Conservation (phyloP, 1,139 yeast genomes). For the Diutina scorzettiae region DNA sequence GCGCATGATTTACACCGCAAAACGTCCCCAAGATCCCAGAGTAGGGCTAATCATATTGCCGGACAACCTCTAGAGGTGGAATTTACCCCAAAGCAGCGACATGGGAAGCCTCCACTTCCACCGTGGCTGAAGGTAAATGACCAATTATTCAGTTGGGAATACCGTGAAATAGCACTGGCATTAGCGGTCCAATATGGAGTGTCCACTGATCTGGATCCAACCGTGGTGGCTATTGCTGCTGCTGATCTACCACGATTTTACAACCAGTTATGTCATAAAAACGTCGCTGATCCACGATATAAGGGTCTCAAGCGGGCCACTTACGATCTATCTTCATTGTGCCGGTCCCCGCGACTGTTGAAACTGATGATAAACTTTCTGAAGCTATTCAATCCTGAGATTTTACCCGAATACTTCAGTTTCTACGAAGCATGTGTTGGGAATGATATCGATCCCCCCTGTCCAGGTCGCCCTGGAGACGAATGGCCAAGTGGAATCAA, state of each 20-base stretch:
- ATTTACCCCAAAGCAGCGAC: background rate
- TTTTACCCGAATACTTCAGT: background rate
- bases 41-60: no score
- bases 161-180: background rate
- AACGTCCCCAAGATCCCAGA: no score
- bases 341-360: background rate
- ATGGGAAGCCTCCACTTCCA: background rate
- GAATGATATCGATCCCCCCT: background rate
- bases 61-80: background rate
- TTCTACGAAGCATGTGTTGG: background rate
- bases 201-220: background rate
- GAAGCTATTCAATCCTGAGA: background rate
- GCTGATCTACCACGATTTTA: background rate
- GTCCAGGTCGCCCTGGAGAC: background rate
- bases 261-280: background rate
- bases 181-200: background rate
- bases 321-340: background rate
- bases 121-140: constrained; percentile 1
- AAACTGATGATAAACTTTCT: background rate
- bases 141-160: background rate
- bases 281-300: background rate
- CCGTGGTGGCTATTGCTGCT: background rate
- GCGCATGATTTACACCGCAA: no score
- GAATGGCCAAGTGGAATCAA: background rate
- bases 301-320: background rate